Evolutionary conservation across 2,329 filamentous ascomycete genomes (phyloP), one percentile per base, ranked within the genome.

Genomic region (Neodidymelliopsis sp.): DNA sequence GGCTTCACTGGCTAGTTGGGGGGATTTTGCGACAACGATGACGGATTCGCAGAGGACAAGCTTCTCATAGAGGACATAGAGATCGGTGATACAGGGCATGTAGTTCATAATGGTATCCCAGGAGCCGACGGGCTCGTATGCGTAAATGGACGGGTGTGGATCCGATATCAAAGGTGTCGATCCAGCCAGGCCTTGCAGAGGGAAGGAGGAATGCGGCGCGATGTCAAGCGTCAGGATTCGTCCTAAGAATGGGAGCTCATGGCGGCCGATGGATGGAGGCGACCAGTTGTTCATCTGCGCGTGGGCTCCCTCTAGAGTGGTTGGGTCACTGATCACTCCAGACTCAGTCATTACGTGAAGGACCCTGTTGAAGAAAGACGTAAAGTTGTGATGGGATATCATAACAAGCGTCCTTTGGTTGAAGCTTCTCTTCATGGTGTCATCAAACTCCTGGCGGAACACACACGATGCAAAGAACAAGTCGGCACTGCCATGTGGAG

Each of bases 391-490:
- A 27, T 73, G 70, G 1, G 74, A 75, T 19, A 76, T 60, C n/a
- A 75, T 41, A 9, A 75, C 71, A 4, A 76, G 56, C 7, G 67
- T 70, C 44, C 72, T 63, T 40, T 76, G 74, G 41, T 75, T 74
- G 63, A 75, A 76, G 37, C 71, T 72, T 31, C 74, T 62, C 54
- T 76, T 76, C 63, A 73, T 74, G 2, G 65, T 68, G 18, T 67
- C 49, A 43, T 76, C 74, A 20, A 67, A 73, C 47, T 75, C 72
- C 49, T 75, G 73, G 33, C 73, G 72, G 39, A 76, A 76, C 39
- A 75, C 59, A 33, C 70, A 74, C 24, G 60, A 66, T 20, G 62
- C 72, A 43, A 72, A 70, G 45, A 76, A 65, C 12, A 61, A 62
- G 33, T 57, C 65, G 9, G 69, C 50, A 47, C 70, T 75, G 22